Percentiles rank a stretch among this genome's conserved stretches.
These are phyloP conservation scores for Pythium pectinolyticum DNA, from an alignment of 352 stramenopile genomes.

Conservation along the genomic window DNA sequence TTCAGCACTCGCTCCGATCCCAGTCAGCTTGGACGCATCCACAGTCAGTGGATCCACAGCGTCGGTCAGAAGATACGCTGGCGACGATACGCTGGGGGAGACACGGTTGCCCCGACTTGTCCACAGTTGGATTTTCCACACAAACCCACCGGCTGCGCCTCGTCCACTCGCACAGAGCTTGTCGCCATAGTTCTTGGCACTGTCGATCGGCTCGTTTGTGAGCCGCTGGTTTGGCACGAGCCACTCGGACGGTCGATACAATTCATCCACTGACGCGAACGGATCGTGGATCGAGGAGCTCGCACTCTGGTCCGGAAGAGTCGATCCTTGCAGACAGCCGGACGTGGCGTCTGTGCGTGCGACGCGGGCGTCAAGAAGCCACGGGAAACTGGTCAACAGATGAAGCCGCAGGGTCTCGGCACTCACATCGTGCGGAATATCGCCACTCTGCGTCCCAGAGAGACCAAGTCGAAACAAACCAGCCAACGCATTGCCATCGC, in stretches of 20 bases:
- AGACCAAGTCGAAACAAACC: slow-evolving; percentile 88
- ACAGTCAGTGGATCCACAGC: slow-evolving; percentile 41
- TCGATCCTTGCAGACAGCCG: slow-evolving; percentile 62
- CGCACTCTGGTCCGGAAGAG: slow-evolving; percentile 49
- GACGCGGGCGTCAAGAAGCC: slow-evolving; percentile 70
- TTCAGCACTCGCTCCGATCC: slow-evolving; percentile 53
- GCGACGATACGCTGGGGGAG: slow-evolving; percentile 74
- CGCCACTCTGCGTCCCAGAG: slow-evolving; percentile 46
- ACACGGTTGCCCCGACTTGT: slow-evolving; percentile 82
- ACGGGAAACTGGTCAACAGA: slow-evolving; percentile 48
- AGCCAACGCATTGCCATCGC: slow-evolving; percentile 84
- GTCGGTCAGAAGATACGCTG: slow-evolving; percentile 29
- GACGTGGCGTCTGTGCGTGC: slow-evolving; percentile 60
- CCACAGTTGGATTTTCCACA: slow-evolving; percentile 92
- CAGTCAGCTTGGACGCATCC: slow-evolving; percentile 38
- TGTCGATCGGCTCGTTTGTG: slow-evolving; percentile 36
- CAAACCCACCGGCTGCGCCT: slow-evolving; percentile 72
- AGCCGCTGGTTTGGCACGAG: slow-evolving; percentile 45
- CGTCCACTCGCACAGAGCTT: slow-evolving; percentile 85
- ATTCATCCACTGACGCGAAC: slow-evolving; percentile 26
- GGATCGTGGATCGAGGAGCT: slow-evolving; percentile 35
- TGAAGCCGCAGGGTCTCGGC: slow-evolving; percentile 52
- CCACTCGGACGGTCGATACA: slow-evolving; percentile 57
- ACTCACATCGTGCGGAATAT: slow-evolving; percentile 68
- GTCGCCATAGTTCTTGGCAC: slow-evolving; percentile 50